Base-by-base conservation (phyloP, 306 rosid genomes). In the Cucumis cinereus region DNA sequence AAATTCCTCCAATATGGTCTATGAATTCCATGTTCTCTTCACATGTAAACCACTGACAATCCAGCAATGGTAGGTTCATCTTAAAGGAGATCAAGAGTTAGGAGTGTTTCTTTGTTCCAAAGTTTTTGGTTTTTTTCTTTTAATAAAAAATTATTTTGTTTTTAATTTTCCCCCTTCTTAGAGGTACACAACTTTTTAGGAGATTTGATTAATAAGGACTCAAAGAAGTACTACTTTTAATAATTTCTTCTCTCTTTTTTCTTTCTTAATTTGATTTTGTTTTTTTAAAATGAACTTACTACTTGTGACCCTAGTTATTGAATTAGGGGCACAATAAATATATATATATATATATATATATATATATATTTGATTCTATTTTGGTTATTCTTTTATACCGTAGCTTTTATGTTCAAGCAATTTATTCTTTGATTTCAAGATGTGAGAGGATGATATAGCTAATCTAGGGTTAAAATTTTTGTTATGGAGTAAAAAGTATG, bases 1-100 rank as follows among this genome's bases (percentile, higher is more conserved):
- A 45, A 69, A 69, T 69, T 69, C 75, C 75, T 69, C 55, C 75
- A 45, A 50, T 45, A 45, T 69, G 57, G 40, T 6, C 22, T 23
- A 14, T 69, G 40, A 69, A 45, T 53, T 69, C 75, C 75, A 69
- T 69, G 75, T 69, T 69, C 57, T 45, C 57, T 43, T 24, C 75
- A 69, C 75, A 69, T 69, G 75, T 45, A 14, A 45, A 69, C 75
- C 75, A 69, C 75, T 69, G 75, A 69, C 75, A 69, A 23, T 24
- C 56, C 75, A 69, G 75, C 75, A 69, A 69, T 69, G 75, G 75
- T 69, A 49, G 76, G 76, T 71, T 71, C 76, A 71, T 71, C 43
- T 71, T 26, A 49, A 71, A 47, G 76, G 43, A 49, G 55, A 71
- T 69, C 9, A 47, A 71, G 24, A 30, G 22, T 43, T 71, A 8